Base-by-base conservation (phyloP, 1,284 basidiomycete species). In the Ceratobasidium sp. region DNA sequence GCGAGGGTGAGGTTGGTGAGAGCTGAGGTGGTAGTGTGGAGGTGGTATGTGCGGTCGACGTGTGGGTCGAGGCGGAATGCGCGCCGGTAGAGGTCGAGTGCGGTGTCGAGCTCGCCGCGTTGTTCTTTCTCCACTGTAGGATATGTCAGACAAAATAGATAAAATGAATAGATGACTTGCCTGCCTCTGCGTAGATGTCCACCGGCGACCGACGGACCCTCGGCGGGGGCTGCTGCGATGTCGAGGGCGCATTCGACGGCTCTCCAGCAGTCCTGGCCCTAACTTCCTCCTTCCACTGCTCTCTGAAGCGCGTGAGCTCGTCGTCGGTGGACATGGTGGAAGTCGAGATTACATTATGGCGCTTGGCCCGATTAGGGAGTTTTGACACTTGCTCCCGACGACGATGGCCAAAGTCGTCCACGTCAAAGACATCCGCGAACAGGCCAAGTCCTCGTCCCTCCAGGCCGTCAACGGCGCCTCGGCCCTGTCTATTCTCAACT, bases 21-120 rank as follows among this genome's bases (percentile, higher is more conserved):
- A 33, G 66, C 38, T 13, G 57, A 33, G 52, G 69, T 57, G 38
- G 74, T 56, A 33, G 44, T 54, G 20, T 59, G 54, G n/a, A 57
- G 68, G 28, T 76, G 86, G 83, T 91, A 93, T 0, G 88, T 87
- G 78, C 87, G 87, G 82, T 94, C 93, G 61, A 94, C 91, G 79
- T 92, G 86, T 28, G 90, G 83, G 76, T 96, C 90, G 82, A 93
- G 85, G 77, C 91, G 89, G 84, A 96, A 96, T 0, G 94, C 94
- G 74, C 89, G 89, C 13, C 93, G 90, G 82, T 97, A 97, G 2
- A 95, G 85, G 33, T 84, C 83, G 7, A 96, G 84, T 9, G 95
- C 95, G 46, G 92, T 90, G 80, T 94, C 92, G 56, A 95, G 86
- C 79, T 92, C 86, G 56, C 94, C 91, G 52, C 85, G 85, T 82